A percentile compares a stretch with the other conserved stretches of the same genome.
phyloP scores from a whole-genome alignment of 2,329 filamentous ascomycete species.

The Diaporthe citriasiana region DNA sequence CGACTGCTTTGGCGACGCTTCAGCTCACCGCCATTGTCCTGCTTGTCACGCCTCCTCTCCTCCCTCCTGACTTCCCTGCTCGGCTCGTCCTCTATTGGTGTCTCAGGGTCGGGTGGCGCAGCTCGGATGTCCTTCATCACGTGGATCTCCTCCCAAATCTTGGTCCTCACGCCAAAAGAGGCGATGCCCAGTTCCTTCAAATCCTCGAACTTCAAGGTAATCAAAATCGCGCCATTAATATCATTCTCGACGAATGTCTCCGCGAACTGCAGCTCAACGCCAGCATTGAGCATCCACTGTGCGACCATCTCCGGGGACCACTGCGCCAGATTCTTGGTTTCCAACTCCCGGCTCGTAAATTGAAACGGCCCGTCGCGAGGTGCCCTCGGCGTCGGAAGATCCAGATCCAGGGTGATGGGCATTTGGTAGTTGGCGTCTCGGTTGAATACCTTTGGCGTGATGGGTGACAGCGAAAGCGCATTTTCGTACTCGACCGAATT shows the following conservation, averaged over 20 bases:
- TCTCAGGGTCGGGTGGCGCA: constrained; percentile 66
- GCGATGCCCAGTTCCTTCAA: constrained; percentile 84
- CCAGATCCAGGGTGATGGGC: constrained; percentile 54
- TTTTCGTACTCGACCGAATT: constrained; percentile 63
- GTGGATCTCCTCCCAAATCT: constrained; percentile 85
- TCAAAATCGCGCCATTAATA: constrained; percentile 87
- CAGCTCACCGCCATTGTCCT: constrained; percentile 51
- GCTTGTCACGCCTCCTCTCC: constrained; percentile 55
- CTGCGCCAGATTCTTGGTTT: constrained; percentile 69
- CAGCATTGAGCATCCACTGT: constrained; percentile 87
- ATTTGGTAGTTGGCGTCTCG: constrained; percentile 50
- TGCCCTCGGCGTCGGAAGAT: constrained; percentile 54
- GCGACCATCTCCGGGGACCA: constrained; percentile 86
- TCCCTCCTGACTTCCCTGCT: constrained; percentile 66
- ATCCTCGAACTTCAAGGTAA: constrained; percentile 93
- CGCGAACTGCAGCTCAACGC: constrained; percentile 82
- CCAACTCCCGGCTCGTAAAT: constrained; percentile 70
- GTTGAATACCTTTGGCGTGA: constrained; percentile 74
- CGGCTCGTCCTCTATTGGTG: constrained; percentile 72
- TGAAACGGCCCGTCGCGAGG: constrained; percentile 67
- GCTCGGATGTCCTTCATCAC: constrained; percentile 71
- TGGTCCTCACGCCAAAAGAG: constrained; percentile 85
- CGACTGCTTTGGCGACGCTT: constrained; percentile 58
- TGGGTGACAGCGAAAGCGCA: constrained; percentile 78
- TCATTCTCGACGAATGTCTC: constrained; percentile 93